Conservation (phyloP, 352 stramenopile species). For the Pythium diclinum region DNA sequence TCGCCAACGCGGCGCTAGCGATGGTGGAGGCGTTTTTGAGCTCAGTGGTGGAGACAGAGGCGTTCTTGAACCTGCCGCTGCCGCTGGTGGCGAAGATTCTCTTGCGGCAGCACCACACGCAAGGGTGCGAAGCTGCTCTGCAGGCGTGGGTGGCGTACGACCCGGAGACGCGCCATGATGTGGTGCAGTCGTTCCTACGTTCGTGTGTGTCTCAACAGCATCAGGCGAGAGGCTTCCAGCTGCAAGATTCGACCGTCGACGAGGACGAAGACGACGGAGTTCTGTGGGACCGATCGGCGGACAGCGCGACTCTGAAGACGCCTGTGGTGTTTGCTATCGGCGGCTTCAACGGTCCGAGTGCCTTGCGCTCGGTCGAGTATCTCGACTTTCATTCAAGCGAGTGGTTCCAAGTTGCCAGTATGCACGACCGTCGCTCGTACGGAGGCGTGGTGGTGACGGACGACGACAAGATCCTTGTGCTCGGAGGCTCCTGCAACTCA, state of each 20-base stretch:
- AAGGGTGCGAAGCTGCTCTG: slow-evolving; percentile 37
- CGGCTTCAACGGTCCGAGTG: slow-evolving; percentile 59
- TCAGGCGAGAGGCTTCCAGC: slow-evolving; percentile 7
- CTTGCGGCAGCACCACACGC: slow-evolving; percentile 30
- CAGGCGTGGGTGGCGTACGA: slow-evolving; percentile 54
- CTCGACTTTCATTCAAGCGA: slow-evolving; percentile 60
- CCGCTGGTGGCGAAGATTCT: slow-evolving; percentile 41
- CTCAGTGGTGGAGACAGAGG: slow-evolving; percentile 49
- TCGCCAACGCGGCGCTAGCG: slow-evolving; percentile 50
- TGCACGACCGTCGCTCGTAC: slow-evolving; percentile 62
- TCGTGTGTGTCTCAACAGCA: slow-evolving; percentile 5
- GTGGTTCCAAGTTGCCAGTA: slow-evolving; percentile 50
- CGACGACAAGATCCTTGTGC: slow-evolving; percentile 52
- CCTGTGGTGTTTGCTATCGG: slow-evolving; percentile 68
- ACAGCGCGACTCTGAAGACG: slow-evolving; percentile 21
- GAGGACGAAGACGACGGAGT: slow-evolving; percentile 11
- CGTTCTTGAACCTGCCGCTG: slow-evolving; percentile 56
- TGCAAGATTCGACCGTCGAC: background rate
- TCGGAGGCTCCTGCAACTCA: slow-evolving; percentile 59
- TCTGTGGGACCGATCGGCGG: slow-evolving; percentile 11
- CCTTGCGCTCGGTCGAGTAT: slow-evolving; percentile 58
- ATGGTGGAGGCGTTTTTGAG: slow-evolving; percentile 69
- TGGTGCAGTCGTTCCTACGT: slow-evolving; percentile 27
- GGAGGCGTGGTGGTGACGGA: slow-evolving; percentile 47
- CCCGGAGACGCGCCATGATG: slow-evolving; percentile 30